Evolutionary conservation across 2,329 filamentous ascomycete genomes (phyloP), one percentile per base, ranked within the genome.

Genomic region (Diplodia seriata): DNA sequence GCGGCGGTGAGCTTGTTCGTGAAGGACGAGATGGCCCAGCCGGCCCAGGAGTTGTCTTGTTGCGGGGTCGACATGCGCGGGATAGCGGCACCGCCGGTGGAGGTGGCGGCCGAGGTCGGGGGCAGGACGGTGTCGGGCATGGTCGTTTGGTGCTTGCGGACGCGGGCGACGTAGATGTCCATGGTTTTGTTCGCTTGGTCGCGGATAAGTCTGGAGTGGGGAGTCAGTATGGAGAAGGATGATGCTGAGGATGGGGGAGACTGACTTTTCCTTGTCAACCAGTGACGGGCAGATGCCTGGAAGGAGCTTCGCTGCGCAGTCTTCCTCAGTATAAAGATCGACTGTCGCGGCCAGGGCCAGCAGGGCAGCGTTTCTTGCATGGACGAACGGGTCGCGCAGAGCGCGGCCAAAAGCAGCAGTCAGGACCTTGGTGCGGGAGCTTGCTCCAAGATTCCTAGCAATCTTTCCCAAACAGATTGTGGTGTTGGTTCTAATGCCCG

Each of bases 1-100:
- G 93, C 93, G 0, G 91, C 81, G 1, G 92, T 90, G 14, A 98
- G 78, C 74, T 97, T 97, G 80, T 98, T 98, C 1, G 95, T 98
- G 76, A 99, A 99, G 1, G 93, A 97, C 0, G 95, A 98, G 66
- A 99, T 97, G 1, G 95, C 95, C 95, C 95, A 99, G 14, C 95
- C 95, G 1, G 95, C 89, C 95, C 95, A 98, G 2, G 89, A 89
- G 26, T 85, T 83, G 50, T 90, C 85, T 49, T 85, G 87, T 69
- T 93, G 91, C 1, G 93, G 90, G 1, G 91, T 95, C 70, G 90
- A 89, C 85, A 97, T 95, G 40, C 92, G 87, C 1, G 92, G 90
- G 0, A 86, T 85, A 50, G 81, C 78, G 72, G 70, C 70, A 70
- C 71, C 69, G 80, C 82, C 4, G 14, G 84, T 78, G 3, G 85